Base-by-base conservation (phyloP, 805 yeast genomes). In the Scheffersomyces lignosus region DNA sequence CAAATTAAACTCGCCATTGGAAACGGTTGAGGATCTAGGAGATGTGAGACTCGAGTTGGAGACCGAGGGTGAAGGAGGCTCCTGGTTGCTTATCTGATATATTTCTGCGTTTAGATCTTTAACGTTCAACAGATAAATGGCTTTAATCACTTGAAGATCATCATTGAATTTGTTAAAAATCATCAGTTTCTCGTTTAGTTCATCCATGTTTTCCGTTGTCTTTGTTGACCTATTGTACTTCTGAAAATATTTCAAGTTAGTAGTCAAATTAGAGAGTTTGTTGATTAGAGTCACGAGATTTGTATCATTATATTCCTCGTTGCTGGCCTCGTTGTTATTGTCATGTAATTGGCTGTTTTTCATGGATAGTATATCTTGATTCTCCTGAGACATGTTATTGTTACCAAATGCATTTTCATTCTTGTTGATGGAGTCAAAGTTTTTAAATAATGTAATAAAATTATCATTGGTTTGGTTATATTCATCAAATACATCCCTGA, bases 181-280 rank as follows among this genome's bases (percentile, higher is more conserved):
- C 40, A 56, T 37, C 9, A 67, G 27, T 38, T 66, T 65, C 37
- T 68, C 73, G 34, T 58, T 55, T 16, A 54, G 38, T 35, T 68
- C 73, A 16, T 64, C 68, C 5, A 48, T 43, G 31, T 54, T 57
- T 12, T 48, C 41, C 4, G 51, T 41, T 4, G 42, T 33, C 18
- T 46, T 29, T 1, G 64, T 64, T 1, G 69, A 58, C 27, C 52
- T 54, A 39, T 64, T 61, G 44, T 66, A 69, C 31, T 66, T 66
- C 33, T 61, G 53, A 42, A 66, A 69, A 41, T 48, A 68, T 36
- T 55, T 60, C 24, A 69, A 45, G 41, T 66, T 67, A 3, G 65
- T 56, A 4, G 67, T 45, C 15, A 68, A 38, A 23, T 52, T 58
- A 3, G 61, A 48, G 16, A 68, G 38, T 34, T 63, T 65, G 31